These are phyloP conservation scores for Rosa multiflora DNA, from an alignment of 306 rosid genomes.

Conservation along the genomic window DNA sequence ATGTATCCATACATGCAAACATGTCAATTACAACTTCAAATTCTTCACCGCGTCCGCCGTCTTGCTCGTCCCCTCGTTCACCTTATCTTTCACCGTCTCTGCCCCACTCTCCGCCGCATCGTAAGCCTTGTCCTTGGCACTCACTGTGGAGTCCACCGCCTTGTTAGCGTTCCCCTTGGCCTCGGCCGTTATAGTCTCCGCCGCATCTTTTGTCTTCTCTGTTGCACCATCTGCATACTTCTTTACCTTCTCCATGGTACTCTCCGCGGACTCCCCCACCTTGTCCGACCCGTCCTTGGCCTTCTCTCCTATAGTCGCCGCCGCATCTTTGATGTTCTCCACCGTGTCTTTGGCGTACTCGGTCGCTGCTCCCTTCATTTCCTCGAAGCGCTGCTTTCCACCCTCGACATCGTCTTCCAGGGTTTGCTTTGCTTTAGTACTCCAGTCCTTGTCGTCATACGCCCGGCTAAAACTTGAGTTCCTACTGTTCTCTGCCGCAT, in stretches of 20 bases:
- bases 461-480: conserved; percentile 34
- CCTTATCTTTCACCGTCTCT: conserved; percentile 31
- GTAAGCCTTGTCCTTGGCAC: conserved; percentile 7
- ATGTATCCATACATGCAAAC: background rate
- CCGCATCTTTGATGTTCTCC: conserved; percentile 11
- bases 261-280: conserved; percentile 38
- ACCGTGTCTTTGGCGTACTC: background rate
- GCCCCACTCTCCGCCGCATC: conserved; percentile 3
- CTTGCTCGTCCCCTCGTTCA: conserved; percentile 21
- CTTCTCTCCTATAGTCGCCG: conserved; percentile 21
- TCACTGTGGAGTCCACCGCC: conserved; percentile 35
- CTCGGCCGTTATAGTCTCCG: conserved; percentile 20
- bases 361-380: conserved; percentile 13
- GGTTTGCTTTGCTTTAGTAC: conserved; percentile 25
- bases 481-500: conserved; percentile 27
- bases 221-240: conserved; percentile 22
- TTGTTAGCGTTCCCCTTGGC: conserved; percentile 14
- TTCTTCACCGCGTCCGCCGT: conserved; percentile 19
- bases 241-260: conserved; percentile 35
- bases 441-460: conserved; percentile 27
- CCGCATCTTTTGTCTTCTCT: conserved; percentile 19
- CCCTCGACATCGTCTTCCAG: conserved; percentile 19
- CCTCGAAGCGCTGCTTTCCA: conserved; percentile 24
- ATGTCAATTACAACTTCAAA: background rate
- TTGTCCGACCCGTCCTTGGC: conserved; percentile 28